phyloP scores from a whole-genome alignment of 2,329 filamentous ascomycete genomes.

The Fusarium keratoplasticum region DNA sequence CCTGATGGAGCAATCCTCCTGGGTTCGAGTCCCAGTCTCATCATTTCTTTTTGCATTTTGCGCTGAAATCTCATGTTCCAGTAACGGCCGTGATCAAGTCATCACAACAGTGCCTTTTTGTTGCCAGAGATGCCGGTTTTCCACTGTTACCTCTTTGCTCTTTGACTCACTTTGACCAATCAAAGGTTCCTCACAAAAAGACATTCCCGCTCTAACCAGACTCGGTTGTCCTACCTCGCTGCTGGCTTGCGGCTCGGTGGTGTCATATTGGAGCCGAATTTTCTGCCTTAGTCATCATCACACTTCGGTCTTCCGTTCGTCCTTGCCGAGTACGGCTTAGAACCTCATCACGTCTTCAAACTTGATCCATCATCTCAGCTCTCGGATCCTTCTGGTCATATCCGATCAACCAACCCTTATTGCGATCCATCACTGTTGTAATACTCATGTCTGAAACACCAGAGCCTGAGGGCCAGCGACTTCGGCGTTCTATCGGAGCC shows the following conservation, averaged over 20 bases:
- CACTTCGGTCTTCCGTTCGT: background rate
- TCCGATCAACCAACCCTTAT: background rate
- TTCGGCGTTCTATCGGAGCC: background rate
- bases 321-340: background rate
- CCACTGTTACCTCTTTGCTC: background rate
- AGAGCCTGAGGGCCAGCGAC: background rate
- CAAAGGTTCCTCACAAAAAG: background rate
- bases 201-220: background rate
- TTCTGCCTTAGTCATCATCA: background rate
- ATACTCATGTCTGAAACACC: background rate
- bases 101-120: background rate
- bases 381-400: background rate
- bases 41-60: constrained; percentile 33
- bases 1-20: constrained; percentile 52
- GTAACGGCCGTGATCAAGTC: background rate
- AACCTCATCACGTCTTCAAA: background rate
- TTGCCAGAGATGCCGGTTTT: background rate
- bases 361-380: background rate
- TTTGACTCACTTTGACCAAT: background rate
- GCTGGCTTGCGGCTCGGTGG: background rate
- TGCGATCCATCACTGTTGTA: background rate
- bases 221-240: background rate
- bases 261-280: background rate
- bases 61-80: background rate
- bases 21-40: constrained; percentile 52